A percentile compares a stretch with the other conserved stretches of the same genome.
Conservation (phyloP, 495 filamentous ascomycete genomes). For the Talaromyces stipitatus region DNA sequence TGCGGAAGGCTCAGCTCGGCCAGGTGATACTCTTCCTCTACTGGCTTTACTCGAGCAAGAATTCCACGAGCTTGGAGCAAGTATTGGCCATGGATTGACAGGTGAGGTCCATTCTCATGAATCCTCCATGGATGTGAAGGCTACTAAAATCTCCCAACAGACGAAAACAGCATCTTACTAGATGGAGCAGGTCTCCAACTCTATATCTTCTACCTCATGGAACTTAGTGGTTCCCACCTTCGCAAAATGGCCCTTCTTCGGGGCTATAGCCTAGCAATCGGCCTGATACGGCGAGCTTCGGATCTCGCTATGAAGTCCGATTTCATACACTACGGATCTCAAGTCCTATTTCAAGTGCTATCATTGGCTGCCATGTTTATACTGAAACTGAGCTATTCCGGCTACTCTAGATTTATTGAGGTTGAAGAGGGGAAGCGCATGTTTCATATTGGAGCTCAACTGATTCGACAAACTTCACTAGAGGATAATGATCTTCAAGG, state of each 20-base stretch:
- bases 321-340: constrained; percentile 6
- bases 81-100: neutral
- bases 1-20: neutral
- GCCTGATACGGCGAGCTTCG: constrained; percentile 1
- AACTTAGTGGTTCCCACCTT: neutral
- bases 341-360: neutral
- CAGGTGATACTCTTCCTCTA: neutral
- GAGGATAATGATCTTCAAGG: constrained; percentile 13
- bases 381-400: constrained; percentile 8
- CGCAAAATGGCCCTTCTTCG: constrained; percentile 8
- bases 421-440: constrained; percentile 7
- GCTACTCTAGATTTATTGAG: constrained; percentile 2
- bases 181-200: constrained; percentile 8
- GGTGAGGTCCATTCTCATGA: no score
- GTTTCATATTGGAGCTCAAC: constrained; percentile 9
- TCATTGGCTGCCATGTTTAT: constrained; percentile 10
- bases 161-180: constrained; percentile 9
- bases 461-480: constrained; percentile 5
- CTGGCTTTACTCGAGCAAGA: constrained; percentile 1
- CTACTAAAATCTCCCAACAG: no score
- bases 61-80: neutral
- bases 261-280: constrained; percentile 7
- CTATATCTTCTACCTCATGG: constrained; percentile 13
- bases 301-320: neutral
- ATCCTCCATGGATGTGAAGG: no score